A percentile compares a stretch with the other conserved stretches of the same genome.
phyloP scores from a whole-genome alignment of 176 grass and related monocot species.

The Oryza glaberrima region DNA sequence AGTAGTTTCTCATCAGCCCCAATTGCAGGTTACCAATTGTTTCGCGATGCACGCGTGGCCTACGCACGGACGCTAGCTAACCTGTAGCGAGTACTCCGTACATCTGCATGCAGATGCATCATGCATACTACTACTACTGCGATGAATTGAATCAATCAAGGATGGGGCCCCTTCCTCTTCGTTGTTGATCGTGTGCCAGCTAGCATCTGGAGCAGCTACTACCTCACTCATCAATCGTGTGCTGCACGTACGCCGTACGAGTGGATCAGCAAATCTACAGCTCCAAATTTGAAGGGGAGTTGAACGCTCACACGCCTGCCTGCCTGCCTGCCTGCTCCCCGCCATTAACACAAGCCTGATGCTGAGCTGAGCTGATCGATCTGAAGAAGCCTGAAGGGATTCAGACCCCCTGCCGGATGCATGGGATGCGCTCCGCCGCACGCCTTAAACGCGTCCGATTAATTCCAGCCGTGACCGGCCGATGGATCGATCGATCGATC shows the following conservation, averaged over 20 bases:
- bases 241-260: background rate
- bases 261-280: no score
- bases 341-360: background rate
- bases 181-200: background rate
- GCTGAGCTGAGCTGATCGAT: background rate
- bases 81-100: no score
- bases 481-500: background rate
- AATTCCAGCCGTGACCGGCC: background rate
- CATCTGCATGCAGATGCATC: no score
- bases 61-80: no score
- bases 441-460: conserved; percentile 2
- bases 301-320: background rate
- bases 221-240: background rate
- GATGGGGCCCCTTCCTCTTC: no score
- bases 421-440: conserved; percentile 13
- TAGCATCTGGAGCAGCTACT: no score
- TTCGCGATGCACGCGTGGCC: no score
- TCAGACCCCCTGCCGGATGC: background rate
- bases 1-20: no score
- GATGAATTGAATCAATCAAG: no score
- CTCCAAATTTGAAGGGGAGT: background rate
- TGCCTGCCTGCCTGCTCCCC: background rate
- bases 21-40: background rate
- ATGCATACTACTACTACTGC: no score
- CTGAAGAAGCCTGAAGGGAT: background rate